These are phyloP conservation scores for Saccharomycopsis vini DNA, from an alignment of 805 yeast species.

Conservation along the genomic window DNA sequence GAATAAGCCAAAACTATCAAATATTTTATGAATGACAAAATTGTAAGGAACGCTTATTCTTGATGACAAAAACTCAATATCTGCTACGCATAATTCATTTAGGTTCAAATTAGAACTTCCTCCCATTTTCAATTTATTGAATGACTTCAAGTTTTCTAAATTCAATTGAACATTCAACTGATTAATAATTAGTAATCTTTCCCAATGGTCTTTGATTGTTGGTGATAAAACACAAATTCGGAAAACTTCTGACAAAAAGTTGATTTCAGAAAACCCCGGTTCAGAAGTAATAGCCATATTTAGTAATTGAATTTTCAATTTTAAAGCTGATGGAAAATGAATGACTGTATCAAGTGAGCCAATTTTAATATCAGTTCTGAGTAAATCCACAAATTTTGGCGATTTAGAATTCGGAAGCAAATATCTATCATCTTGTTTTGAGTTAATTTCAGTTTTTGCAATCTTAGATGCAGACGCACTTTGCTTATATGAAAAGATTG, in stretches of 20 bases:
- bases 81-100: conserved; percentile 13
- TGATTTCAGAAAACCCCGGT: too few relatives aligned
- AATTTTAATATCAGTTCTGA: conserved; percentile 22
- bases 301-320: conserved; percentile 35
- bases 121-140: conserved; percentile 1
- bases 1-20: conserved; percentile 66
- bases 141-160: conserved; percentile 2
- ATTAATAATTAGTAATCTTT: conserved; percentile 35
- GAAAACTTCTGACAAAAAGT: conserved; percentile 26
- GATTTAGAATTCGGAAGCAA: too few relatives aligned
- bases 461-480: too few relatives aligned
- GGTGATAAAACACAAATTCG: conserved; percentile 49
- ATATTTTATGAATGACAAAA: conserved; percentile 65
- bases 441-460: too few relatives aligned
- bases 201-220: conserved; percentile 37
- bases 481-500: conserved; percentile 23
- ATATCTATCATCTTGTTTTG: too few relatives aligned
- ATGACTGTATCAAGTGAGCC: conserved; percentile 23
- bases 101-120: conserved; percentile 20
- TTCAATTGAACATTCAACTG: neutral
- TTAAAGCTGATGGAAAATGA: conserved; percentile 40
- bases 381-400: conserved; percentile 21
- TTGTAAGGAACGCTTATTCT: conserved; percentile 61
- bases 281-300: conserved; percentile 11
- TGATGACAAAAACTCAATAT: conserved; percentile 33